Evolutionary conservation across 2,329 filamentous ascomycete species (phyloP).

Genomic region (Teratosphaeriaceae sp.): DNA sequence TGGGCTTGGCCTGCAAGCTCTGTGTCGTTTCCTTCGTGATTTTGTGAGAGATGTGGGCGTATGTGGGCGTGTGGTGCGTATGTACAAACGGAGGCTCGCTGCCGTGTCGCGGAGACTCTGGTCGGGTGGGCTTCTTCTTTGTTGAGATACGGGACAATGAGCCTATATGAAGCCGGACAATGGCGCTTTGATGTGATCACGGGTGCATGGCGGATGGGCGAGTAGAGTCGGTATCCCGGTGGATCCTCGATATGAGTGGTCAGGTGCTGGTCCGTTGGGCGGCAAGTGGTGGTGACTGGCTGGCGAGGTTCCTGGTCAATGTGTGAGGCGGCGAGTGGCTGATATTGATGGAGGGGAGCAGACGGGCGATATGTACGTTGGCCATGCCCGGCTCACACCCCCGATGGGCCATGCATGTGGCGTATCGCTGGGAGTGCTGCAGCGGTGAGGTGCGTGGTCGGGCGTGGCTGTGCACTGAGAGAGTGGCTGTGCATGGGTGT

Average conservation of each 20-base stretch:
- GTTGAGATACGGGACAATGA: slow-evolving; percentile 3
- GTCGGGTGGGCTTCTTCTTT: slow-evolving; percentile 1
- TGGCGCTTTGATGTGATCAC: background rate
- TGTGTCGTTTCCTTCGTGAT: background rate
- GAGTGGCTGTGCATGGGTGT: background rate
- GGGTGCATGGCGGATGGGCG: background rate
- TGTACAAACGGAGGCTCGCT: background rate
- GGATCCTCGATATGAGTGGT: too few species aligned
- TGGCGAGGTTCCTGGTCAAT: background rate
- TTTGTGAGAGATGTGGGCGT: too few species aligned
- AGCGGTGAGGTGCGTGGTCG: background rate
- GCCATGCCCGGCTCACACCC: too few species aligned
- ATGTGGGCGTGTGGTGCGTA: background rate
- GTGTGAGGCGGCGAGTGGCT: background rate
- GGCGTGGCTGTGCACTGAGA: too few species aligned
- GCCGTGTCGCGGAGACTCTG: background rate
- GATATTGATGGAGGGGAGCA: background rate
- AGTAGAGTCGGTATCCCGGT: too few species aligned
- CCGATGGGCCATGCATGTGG: too few species aligned
- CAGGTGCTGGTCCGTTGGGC: background rate
- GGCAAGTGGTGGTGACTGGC: background rate
- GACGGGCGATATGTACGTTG: background rate
- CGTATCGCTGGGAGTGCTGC: too few species aligned
- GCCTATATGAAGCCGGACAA: slow-evolving; percentile 1
- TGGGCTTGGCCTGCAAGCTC: slow-evolving; percentile 8